Evolutionary conservation across 352 stramenopile species (phyloP).

Genomic region (Pythium angustatum): DNA sequence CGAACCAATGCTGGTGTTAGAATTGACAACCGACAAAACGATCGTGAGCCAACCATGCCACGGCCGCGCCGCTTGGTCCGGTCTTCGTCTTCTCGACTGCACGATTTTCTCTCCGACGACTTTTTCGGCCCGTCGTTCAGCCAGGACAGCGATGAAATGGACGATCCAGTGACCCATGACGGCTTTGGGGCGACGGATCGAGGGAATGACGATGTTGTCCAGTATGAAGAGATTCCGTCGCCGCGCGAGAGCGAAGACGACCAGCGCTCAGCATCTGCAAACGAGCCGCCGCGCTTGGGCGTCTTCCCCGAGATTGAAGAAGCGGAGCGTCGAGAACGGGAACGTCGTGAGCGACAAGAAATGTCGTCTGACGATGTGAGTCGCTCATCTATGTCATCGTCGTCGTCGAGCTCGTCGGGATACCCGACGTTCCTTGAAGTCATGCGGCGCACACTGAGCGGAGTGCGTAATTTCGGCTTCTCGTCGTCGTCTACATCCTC

Average conservation of each 20-base stretch:
- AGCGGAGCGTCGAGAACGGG: conserved; percentile 37
- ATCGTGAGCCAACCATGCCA: not conserved
- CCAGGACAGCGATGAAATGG: conserved; percentile 32
- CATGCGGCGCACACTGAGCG: conserved; percentile 46
- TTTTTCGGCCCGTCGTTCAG: conserved; percentile 69
- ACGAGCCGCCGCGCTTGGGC: conserved; percentile 26
- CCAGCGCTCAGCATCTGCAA: not conserved
- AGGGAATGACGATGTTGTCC: conserved; percentile 18
- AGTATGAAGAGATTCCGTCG: conserved; percentile 23
- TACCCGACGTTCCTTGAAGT: conserved; percentile 50
- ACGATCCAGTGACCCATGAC: conserved; percentile 10
- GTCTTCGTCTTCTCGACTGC: conserved; percentile 29
- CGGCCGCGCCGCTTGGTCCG: conserved; percentile 1
- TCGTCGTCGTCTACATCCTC: conserved; percentile 30
- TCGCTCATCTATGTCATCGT: conserved; percentile 21
- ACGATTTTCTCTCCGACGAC: conserved; percentile 58
- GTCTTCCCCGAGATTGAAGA: conserved; percentile 72
- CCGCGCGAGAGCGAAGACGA: conserved; percentile 9
- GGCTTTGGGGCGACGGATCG: conserved; percentile 4
- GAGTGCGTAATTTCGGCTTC: conserved; percentile 42
- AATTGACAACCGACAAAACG: not conserved
- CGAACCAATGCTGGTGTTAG: not conserved
- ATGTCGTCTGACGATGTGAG: conserved; percentile 9
- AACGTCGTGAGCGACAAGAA: conserved; percentile 5
- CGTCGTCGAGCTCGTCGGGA: conserved; percentile 26